Evolutionary conservation across 495 filamentous ascomycete species (phyloP), one percentile per base, ranked within the genome.

Genomic region (Trichoderma parareesei): DNA sequence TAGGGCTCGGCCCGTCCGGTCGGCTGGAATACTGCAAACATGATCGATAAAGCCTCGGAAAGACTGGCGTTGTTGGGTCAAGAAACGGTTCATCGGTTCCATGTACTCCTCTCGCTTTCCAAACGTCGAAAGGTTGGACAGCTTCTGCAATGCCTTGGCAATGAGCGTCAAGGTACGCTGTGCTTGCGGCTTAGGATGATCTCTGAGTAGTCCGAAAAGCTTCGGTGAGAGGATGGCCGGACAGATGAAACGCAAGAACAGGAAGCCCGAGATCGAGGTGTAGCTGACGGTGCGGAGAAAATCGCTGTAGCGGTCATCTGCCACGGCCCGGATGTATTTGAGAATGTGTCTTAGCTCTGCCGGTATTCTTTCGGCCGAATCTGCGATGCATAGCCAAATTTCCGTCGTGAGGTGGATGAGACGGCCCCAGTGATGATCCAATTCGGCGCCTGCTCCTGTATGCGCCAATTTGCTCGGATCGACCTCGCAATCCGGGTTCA

Each of bases 21-120:
- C 86, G 7, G 84, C 83, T 2, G 92, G 86, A 61, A 99, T 90
- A 38, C 85, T 83, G 74, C 93, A 97, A 55, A 97, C 87, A 35
- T 81, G 79, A 70, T 98, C 93, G 66, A 98, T 86, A 69, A 93
- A 97, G 37, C 87, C 81, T 72, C 92, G 95, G 77, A 98, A 90
- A 33, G 89, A 85, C 64, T 87, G 84, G 9, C 86, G 77, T 65
- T 89, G 80, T n/a, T 79, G 74, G 10, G 70, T 69, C 64, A 91
- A 78, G 68, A 91, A 91, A 11, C 81, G 82, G 71, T 97, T 99
- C 95, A 98, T 98, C 5, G 91, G 91, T 75, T 96, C 95, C 94
- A 99, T 99, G 92, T 93, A 99, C 4, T 88, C 84, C 74, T 98
- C 94, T 73, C 98, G 98, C 70, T 88, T 90, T 64, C 94, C 95